Evolutionary conservation across 352 stramenopile genomes (phyloP), one percentile per base, ranked within the genome.

Genomic region (Globisporangium mamillatum): DNA sequence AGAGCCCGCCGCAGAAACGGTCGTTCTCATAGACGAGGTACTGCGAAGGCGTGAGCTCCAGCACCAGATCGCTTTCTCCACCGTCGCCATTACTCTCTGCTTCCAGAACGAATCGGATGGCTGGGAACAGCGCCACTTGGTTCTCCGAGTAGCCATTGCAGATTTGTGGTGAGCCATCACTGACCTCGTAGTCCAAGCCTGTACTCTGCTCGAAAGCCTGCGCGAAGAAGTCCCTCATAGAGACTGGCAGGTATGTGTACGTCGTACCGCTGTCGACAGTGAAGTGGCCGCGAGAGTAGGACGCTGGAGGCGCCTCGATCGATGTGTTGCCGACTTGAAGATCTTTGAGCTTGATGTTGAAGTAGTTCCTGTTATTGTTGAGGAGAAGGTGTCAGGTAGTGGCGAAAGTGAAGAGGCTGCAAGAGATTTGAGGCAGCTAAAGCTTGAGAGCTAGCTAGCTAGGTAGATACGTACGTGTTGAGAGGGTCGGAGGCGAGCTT

Each of bases 201-300:
- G 64, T 78, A 34, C 57, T 61, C 55, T 70, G 55, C 50, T 79
- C 64, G 62, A 88, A 88, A 5, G 69, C 60, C 14, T 54, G 27
- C 3, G 63, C 3, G 34, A 88, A 85, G 16, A 6, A 9, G 1
- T 9, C 22, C 8, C 58, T 68, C 63, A 81, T 71, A 0, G 66
- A 71, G 20, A 22, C 60, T 10, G 77, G 75, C 9, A 86, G 52
- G 67, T 75, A 79, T 55, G 79, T 81, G 57, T 76, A 67, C 12
- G 77, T 76, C 6, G 74, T 80, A 20, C 79, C 76, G 53, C 75
- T 88, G 69, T 85, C 79, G 2, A 88, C 62, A 41, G 80, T 75
- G 25, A 76, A 77, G 25, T 71, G 64, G 2, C 73, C 68, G 34
- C 63, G 61, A 4, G 29, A n/a, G 24, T 61, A 55, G 2, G 29